Conservation (phyloP, 169 alveolate genomes). For the Plasmodium coatneyi region DNA sequence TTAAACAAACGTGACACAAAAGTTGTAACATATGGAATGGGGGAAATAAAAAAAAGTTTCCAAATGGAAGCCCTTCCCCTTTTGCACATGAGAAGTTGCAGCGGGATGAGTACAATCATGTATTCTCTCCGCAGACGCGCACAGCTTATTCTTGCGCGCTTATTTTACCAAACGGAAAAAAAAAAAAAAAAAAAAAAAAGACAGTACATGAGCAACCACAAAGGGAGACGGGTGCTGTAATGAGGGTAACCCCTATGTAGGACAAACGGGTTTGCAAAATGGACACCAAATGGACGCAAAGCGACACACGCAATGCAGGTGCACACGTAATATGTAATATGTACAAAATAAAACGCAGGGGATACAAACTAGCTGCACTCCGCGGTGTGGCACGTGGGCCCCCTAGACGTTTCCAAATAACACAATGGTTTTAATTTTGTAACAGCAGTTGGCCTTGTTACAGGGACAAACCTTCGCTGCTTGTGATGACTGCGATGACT, state of each 20-base stretch:
- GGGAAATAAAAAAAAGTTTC: too few species aligned
- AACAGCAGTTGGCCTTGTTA: constrained; percentile 36
- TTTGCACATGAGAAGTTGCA: not conserved
- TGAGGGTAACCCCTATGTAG: not conserved
- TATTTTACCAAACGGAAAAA: not conserved
- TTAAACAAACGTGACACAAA: not conserved
- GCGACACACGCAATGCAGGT: not conserved
- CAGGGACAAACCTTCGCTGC: constrained; percentile 14
- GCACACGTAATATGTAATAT: not conserved
- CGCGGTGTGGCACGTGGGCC: not conserved
- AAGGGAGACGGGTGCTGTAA: not conserved
- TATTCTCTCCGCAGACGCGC: not conserved
- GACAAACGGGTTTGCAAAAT: not conserved
- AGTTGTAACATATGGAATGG: not conserved
- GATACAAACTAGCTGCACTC: not conserved
- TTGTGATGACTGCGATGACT: not conserved
- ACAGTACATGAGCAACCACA: not conserved
- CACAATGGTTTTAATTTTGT: constrained; percentile 67
- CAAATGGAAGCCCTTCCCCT: not conserved
- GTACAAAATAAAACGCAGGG: not conserved
- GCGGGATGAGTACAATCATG: not conserved
- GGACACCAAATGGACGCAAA: not conserved
- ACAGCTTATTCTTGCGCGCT: not conserved
- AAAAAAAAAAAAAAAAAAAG: not conserved
- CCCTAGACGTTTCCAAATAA: constrained; percentile 25